Evolutionary conservation across 2,329 filamentous ascomycete species (phyloP).

Genomic region (Leptographium procerum): DNA sequence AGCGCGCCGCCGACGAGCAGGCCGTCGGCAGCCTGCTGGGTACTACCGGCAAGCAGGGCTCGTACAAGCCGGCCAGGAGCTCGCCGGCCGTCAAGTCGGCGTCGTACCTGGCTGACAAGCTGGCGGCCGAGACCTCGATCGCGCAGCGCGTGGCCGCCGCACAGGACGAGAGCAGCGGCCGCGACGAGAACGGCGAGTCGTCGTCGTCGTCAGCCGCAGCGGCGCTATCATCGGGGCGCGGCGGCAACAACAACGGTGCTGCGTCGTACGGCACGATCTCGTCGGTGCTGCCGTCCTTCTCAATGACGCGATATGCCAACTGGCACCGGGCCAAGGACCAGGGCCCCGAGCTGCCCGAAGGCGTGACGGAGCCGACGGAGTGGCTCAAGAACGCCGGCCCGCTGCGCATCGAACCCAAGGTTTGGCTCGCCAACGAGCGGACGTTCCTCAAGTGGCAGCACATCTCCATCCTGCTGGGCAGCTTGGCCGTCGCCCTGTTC

Average conservation of each 20-base stretch:
- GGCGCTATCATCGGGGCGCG: background rate
- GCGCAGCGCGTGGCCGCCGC: conserved; percentile 2
- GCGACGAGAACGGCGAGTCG: conserved; percentile 17
- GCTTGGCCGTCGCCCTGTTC: conserved; percentile 73
- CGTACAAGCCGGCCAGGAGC: conserved; percentile 49
- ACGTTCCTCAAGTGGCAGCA: conserved; percentile 99
- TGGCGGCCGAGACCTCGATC: conserved; percentile 21
- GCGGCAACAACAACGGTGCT: background rate
- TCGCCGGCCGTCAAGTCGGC: conserved; percentile 50
- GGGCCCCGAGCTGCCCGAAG: conserved; percentile 56
- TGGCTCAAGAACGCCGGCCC: conserved; percentile 95
- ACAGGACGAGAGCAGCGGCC: background rate
- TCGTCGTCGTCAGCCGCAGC: conserved; percentile 15
- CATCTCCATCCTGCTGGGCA: conserved; percentile 77
- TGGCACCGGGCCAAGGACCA: conserved; percentile 32
- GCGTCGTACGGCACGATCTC: conserved; percentile 46
- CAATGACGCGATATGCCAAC: conserved; percentile 63
- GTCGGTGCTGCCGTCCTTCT: conserved; percentile 72
- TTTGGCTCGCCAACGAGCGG: conserved; percentile 96
- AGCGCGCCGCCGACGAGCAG: conserved; percentile 74
- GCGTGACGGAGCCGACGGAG: conserved; percentile 70
- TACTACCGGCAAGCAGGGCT: conserved; percentile 30
- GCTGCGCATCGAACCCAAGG: conserved; percentile 89
- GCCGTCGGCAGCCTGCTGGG: conserved; percentile 83
- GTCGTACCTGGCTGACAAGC: conserved; percentile 48